Conservation (phyloP, 2,329 filamentous ascomycete genomes). For the Penicillium sp. region DNA sequence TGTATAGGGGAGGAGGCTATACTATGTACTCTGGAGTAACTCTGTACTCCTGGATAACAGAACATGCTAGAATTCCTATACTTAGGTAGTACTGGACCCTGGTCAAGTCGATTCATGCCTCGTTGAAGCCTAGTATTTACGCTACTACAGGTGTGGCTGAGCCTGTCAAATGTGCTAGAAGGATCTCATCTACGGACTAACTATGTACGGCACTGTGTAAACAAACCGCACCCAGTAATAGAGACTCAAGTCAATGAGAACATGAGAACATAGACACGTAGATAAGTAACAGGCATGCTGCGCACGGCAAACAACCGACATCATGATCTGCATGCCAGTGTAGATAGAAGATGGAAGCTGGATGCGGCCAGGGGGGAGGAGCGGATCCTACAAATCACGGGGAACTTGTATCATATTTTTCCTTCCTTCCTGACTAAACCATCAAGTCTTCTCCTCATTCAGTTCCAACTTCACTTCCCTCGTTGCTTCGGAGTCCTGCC, state of each 20-base stretch:
- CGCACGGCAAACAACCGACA: conserved; percentile 7
- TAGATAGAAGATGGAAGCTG: conserved; percentile 8
- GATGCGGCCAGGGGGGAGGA: conserved; percentile 18
- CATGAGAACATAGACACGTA: neutral
- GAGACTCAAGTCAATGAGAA: neutral
- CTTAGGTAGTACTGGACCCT: neutral
- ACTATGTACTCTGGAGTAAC: neutral
- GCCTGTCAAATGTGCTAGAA: neutral
- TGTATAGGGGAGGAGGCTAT: neutral
- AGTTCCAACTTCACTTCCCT: conserved; percentile 6
- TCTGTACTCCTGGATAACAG: neutral
- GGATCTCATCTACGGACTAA: neutral
- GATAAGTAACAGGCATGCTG: neutral
- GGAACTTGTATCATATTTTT: conserved; percentile 10
- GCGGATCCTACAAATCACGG: conserved; percentile 11
- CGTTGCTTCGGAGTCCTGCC: conserved; percentile 15
- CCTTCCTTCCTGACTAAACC: conserved; percentile 7
- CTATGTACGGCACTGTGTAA: neutral
- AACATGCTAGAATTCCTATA: neutral
- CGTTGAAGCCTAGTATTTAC: conserved; percentile 21
- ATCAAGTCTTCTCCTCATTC: neutral
- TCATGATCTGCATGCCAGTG: conserved; percentile 27
- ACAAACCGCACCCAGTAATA: neutral
- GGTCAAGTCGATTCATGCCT: conserved; percentile 7
- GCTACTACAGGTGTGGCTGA: conserved; percentile 8